Evolutionary conservation across 805 yeast species (phyloP).

Genomic region (Kluyveromyces starmeri): DNA sequence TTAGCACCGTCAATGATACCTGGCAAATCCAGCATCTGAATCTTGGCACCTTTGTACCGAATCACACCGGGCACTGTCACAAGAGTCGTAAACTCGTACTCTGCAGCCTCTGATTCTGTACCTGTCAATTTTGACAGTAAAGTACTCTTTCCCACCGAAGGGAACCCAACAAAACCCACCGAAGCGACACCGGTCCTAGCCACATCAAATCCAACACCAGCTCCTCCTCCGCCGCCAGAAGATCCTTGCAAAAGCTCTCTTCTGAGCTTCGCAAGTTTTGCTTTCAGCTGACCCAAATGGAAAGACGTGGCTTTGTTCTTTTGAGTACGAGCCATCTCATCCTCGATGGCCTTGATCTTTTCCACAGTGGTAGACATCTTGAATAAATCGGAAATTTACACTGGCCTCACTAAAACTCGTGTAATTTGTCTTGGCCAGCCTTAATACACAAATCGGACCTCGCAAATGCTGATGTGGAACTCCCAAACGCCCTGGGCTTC

Average conservation of each 20-base stretch:
- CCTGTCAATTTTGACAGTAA: slow-evolving; percentile 84
- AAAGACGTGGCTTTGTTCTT: slow-evolving; percentile 96
- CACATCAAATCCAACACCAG: slow-evolving; percentile 92
- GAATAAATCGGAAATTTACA: no score
- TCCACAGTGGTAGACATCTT: slow-evolving; percentile 60
- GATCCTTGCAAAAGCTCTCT: slow-evolving; percentile 77
- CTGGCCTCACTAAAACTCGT: no score
- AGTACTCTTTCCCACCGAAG: slow-evolving; percentile 85
- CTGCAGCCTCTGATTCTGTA: slow-evolving; percentile 96
- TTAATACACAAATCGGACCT: no score
- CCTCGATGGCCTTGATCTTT: slow-evolving; percentile 80
- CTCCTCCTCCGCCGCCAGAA: slow-evolving; percentile 77
- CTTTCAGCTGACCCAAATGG: slow-evolving; percentile 95
- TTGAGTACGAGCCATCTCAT: slow-evolving; percentile 97
- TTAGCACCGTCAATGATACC: slow-evolving; percentile 89
- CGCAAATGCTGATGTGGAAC: no score
- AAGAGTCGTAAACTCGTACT: slow-evolving; percentile 92
- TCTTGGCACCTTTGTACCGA: slow-evolving; percentile 92
- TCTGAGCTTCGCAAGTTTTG: slow-evolving; percentile 89
- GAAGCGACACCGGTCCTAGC: slow-evolving; percentile 98
- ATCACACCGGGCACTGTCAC: slow-evolving; percentile 97
- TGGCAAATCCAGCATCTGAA: slow-evolving; percentile 90
- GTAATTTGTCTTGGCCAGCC: no score
- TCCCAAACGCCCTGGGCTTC: no score
- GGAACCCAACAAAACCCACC: slow-evolving; percentile 97